A percentile compares a stretch with the other conserved stretches of the same genome.
Conservation (phyloP, 768 basidiomycete genomes). For the Boletus fagicola region DNA sequence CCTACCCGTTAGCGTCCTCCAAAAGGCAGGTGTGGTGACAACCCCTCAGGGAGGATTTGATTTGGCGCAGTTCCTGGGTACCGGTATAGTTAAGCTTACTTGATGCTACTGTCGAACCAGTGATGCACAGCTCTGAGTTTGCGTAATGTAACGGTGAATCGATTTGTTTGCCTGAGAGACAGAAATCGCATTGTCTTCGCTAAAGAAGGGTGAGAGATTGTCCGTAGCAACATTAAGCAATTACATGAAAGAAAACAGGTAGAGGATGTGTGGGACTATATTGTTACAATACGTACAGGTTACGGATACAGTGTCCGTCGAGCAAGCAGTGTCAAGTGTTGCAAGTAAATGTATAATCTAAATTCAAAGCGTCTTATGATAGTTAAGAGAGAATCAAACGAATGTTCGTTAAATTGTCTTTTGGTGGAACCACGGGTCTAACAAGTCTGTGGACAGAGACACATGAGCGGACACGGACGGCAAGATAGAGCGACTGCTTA, state of each 20-base stretch:
- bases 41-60: slow-evolving; percentile 53
- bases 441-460: slow-evolving; percentile 17
- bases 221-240: slow-evolving; percentile 19
- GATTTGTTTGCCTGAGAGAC: neutral
- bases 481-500: slow-evolving; percentile 27
- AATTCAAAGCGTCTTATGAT: slow-evolving; percentile 18
- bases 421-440: slow-evolving; percentile 19
- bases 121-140: neutral
- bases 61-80: slow-evolving; percentile 55
- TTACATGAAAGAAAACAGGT: slow-evolving; percentile 8
- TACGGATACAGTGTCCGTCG: slow-evolving; percentile 15
- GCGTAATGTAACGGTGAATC: neutral
- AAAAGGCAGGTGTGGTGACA: slow-evolving; percentile 71
- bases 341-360: slow-evolving; percentile 19
- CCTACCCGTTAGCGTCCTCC: slow-evolving; percentile 53
- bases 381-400: slow-evolving; percentile 22
- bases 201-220: slow-evolving; percentile 2
- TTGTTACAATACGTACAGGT: slow-evolving; percentile 16
- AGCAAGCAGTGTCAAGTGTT: slow-evolving; percentile 2
- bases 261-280: neutral
- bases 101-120: slow-evolving; percentile 23
- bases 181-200: neutral
- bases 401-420: slow-evolving; percentile 24
- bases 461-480: neutral
- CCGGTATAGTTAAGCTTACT: slow-evolving; percentile 48